Percentiles rank a stretch among this genome's conserved stretches.
phyloP scores from a whole-genome alignment of 805 yeast species.

The Nakazawaea pomicola region DNA sequence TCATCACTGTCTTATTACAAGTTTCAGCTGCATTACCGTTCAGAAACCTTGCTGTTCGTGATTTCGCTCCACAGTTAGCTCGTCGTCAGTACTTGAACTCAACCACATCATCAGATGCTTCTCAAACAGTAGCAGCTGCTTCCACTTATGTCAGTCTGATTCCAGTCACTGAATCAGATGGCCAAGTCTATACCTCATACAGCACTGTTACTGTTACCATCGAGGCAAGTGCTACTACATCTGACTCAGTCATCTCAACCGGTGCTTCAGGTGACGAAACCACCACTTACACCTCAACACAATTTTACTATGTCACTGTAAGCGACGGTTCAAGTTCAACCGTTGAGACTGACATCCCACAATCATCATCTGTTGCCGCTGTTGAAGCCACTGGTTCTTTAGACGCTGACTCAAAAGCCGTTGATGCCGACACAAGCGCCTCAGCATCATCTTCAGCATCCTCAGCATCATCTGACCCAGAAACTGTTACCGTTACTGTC shows the following conservation, averaged over 20 bases:
- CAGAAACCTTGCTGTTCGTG: slow-evolving; percentile 10
- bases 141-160: slow-evolving; percentile 16
- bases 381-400: slow-evolving; percentile 9
- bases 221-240: slow-evolving; percentile 5
- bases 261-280: slow-evolving; percentile 8
- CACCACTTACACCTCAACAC: slow-evolving; percentile 14
- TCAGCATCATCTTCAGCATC: slow-evolving; percentile 6
- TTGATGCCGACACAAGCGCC: slow-evolving; percentile 2
- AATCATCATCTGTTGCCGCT: slow-evolving; percentile 7
- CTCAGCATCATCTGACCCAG: slow-evolving; percentile 7
- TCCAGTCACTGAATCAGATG: slow-evolving; percentile 15
- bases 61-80: slow-evolving; percentile 1
- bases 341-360: too few relatives aligned
- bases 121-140: slow-evolving; percentile 15
- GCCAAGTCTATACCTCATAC: slow-evolving; percentile 13
- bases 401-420: not conserved
- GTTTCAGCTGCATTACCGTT: slow-evolving; percentile 8
- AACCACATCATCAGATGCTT: slow-evolving; percentile 8
- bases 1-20: slow-evolving; percentile 7
- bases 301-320: slow-evolving; percentile 9
- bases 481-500: slow-evolving; percentile 21
- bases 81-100: slow-evolving; percentile 12
- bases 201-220: slow-evolving; percentile 13
- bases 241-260: slow-evolving; percentile 2
- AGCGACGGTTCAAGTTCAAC: slow-evolving; percentile 1